phyloP scores from a whole-genome alignment of 352 stramenopile species.

The Phytophthora constricta region DNA sequence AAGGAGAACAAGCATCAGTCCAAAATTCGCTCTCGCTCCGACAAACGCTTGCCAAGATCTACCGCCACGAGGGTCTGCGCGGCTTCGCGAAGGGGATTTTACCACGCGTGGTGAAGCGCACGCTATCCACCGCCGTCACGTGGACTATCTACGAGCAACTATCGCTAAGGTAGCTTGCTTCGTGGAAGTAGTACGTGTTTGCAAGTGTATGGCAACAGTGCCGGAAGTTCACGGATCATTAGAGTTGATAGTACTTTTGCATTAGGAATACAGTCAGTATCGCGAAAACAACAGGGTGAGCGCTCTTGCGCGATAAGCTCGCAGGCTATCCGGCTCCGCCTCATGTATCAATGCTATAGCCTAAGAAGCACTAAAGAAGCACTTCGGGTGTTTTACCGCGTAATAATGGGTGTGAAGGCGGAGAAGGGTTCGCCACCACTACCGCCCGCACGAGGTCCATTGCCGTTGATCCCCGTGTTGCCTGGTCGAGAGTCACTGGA shows the following conservation, averaged over 20 bases:
- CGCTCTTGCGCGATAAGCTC: constrained; percentile 18
- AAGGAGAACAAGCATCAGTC: constrained; percentile 35
- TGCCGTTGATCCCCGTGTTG: constrained; percentile 31
- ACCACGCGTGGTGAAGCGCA: constrained; percentile 95
- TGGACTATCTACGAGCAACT: constrained; percentile 99
- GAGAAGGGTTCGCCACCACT: constrained; percentile 73
- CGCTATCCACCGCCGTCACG: constrained; percentile 97
- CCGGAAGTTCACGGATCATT: constrained; percentile 2
- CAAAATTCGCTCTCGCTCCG: constrained; percentile 70
- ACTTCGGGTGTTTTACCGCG: constrained; percentile 51
- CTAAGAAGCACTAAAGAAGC: constrained; percentile 7
- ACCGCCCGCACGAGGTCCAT: constrained; percentile 16
- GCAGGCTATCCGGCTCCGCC: constrained; percentile 10
- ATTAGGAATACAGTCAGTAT: constrained; percentile 29
- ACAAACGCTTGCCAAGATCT: constrained; percentile 86
- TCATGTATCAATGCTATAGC: constrained; percentile 11
- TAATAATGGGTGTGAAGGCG: constrained; percentile 88
- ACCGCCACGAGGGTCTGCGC: constrained; percentile 88
- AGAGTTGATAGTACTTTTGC: constrained; percentile 42
- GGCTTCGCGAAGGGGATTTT: constrained; percentile 96
- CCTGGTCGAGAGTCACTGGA: constrained; percentile 17
- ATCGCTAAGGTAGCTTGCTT: constrained; percentile 51
- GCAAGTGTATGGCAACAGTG: background rate
- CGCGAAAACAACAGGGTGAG: constrained; percentile 19
- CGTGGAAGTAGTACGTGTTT: no score